Percentiles rank a stretch among this genome's conserved stretches.
Evolutionary conservation across 257 asterid genomes (phyloP).

Genomic region (Parsonsia alboflavescens): DNA sequence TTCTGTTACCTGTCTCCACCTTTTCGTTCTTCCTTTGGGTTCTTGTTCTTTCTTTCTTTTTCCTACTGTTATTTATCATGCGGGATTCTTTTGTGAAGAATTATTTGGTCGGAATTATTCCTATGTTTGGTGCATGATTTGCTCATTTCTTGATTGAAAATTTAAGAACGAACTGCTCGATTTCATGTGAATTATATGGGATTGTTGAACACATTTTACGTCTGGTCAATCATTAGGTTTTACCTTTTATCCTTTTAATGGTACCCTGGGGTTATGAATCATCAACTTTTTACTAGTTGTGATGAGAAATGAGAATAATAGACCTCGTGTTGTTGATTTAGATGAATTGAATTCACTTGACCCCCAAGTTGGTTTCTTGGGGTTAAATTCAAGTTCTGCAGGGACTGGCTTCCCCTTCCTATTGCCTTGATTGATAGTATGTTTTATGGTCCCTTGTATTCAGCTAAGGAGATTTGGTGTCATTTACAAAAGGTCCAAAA

Average conservation of each 20-base stretch:
- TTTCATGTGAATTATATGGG: background rate
- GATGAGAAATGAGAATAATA: background rate
- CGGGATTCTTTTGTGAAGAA: background rate
- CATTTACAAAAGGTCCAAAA: background rate
- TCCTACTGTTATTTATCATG: background rate
- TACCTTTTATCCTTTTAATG: background rate
- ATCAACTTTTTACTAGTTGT: background rate
- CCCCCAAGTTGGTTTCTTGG: background rate
- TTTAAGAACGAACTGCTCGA: background rate
- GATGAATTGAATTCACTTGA: background rate
- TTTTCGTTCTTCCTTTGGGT: background rate
- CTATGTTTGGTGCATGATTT: slow-evolving; percentile 2
- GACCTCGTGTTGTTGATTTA: background rate
- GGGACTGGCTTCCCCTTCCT: background rate
- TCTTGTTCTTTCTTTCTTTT: background rate
- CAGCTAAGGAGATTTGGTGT: background rate
- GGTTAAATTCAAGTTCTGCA: background rate
- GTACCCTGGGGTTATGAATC: background rate
- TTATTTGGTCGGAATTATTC: background rate
- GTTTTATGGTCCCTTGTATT: background rate
- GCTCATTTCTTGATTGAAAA: background rate
- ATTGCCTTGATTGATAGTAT: background rate
- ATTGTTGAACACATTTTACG: background rate
- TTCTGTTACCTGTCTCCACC: too few relatives aligned
- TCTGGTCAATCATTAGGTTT: background rate